Conservation (phyloP, 2,329 filamentous ascomycete species). For the Teratosphaeria epicoccoides region DNA sequence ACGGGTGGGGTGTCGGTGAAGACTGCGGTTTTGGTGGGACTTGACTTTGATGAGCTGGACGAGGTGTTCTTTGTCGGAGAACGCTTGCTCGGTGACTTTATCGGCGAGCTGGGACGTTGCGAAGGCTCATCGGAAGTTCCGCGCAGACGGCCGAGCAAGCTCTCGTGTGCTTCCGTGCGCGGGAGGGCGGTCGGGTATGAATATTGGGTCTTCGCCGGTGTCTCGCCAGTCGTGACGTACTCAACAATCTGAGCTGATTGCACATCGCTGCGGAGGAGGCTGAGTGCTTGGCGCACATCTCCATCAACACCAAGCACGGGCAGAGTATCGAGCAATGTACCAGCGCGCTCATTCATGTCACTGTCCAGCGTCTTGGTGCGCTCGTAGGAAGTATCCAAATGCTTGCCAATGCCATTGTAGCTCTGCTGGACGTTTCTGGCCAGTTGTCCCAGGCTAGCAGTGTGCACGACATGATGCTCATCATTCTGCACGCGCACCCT, state of each 20-base stretch:
- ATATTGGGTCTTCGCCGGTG: slow-evolving; percentile 72
- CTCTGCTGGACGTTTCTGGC: slow-evolving; percentile 60
- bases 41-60: slow-evolving; percentile 21
- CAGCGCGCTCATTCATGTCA: slow-evolving; percentile 53
- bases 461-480: slow-evolving; percentile 60
- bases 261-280: slow-evolving; percentile 60
- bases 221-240: slow-evolving; percentile 75
- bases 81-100: slow-evolving; percentile 25
- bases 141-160: slow-evolving; percentile 43
- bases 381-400: slow-evolving; percentile 58
- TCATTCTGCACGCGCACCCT: slow-evolving; percentile 73
- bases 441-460: slow-evolving; percentile 54
- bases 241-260: slow-evolving; percentile 56
- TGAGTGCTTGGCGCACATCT: slow-evolving; percentile 57
- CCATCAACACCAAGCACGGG: slow-evolving; percentile 45
- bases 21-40: slow-evolving; percentile 24
- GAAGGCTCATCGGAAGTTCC: slow-evolving; percentile 20
- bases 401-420: slow-evolving; percentile 58
- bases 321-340: slow-evolving; percentile 49
- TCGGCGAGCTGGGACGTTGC: slow-evolving; percentile 12
- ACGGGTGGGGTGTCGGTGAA: slow-evolving; percentile 24
- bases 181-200: slow-evolving; percentile 71
- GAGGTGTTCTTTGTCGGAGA: slow-evolving; percentile 14
- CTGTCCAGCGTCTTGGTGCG: slow-evolving; percentile 58
- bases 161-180: slow-evolving; percentile 56